Percentiles rank a stretch among this genome's conserved stretches.
Conservation (phyloP, 2,329 filamentous ascomycete species). For the Gnomoniopsis smithogilvyi region DNA sequence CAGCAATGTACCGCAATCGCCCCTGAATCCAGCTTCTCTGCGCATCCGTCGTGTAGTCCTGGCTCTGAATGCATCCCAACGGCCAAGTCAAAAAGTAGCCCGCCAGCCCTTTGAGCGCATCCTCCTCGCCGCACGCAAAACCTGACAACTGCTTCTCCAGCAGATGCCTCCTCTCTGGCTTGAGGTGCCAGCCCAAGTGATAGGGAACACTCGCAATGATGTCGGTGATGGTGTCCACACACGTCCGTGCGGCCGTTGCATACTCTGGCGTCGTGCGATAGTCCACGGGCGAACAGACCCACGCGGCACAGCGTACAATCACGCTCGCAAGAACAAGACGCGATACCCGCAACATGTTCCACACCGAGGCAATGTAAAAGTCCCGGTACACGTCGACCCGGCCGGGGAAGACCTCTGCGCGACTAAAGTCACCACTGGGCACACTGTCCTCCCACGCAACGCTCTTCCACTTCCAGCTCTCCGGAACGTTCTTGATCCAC, state of each 20-base stretch:
- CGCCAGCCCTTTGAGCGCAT: slow-evolving; percentile 49
- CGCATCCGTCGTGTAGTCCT: slow-evolving; percentile 58
- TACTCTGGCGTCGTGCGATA: slow-evolving; percentile 63
- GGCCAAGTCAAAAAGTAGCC: slow-evolving; percentile 61
- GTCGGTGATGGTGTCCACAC: slow-evolving; percentile 52
- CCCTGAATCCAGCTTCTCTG: slow-evolving; percentile 55
- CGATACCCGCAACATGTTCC: slow-evolving; percentile 53
- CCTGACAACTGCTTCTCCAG: slow-evolving; percentile 37
- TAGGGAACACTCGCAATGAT: slow-evolving; percentile 61
- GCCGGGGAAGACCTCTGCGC: slow-evolving; percentile 57
- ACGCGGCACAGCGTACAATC: slow-evolving; percentile 57
- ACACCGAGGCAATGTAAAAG: slow-evolving; percentile 55
- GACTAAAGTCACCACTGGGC: slow-evolving; percentile 47
- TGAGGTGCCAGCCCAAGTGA: slow-evolving; percentile 56
- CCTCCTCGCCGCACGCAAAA: slow-evolving; percentile 49
- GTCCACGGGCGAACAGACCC: slow-evolving; percentile 58
- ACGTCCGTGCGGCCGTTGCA: slow-evolving; percentile 49
- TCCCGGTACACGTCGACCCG: slow-evolving; percentile 58
- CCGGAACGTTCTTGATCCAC: slow-evolving; percentile 50
- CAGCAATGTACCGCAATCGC: slow-evolving; percentile 51
- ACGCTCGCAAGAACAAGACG: slow-evolving; percentile 53
- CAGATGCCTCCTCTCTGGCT: slow-evolving; percentile 34
- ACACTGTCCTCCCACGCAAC: slow-evolving; percentile 56
- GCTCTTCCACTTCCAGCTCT: slow-evolving; percentile 48
- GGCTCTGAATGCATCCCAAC: slow-evolving; percentile 48